A percentile compares a stretch with the other conserved stretches of the same genome.
phyloP scores from a whole-genome alignment of 78 protist genomes.

The Creolimax fragrantissima region DNA sequence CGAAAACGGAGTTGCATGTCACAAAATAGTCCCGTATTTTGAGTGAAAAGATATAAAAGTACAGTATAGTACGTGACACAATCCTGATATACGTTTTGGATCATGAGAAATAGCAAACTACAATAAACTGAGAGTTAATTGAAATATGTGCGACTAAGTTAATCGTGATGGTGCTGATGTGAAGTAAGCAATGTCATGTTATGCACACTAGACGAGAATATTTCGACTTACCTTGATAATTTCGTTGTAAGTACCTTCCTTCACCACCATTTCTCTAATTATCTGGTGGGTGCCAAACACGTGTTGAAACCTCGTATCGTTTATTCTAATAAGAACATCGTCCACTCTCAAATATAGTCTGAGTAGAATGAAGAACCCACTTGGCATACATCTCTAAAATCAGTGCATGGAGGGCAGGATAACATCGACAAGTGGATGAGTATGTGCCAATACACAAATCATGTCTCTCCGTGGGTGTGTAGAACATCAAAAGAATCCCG shows the following conservation, averaged over 20 bases:
- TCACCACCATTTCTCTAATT: background rate
- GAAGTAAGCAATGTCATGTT: too few species aligned
- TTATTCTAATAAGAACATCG: background rate
- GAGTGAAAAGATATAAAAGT: background rate
- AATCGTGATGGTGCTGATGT: too few species aligned
- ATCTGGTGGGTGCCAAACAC: background rate
- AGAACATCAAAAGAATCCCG: too few species aligned
- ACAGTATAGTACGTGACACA: background rate
- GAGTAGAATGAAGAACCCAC: background rate
- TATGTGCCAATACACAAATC: too few species aligned
- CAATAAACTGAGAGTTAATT: too few species aligned
- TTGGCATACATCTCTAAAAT: background rate
- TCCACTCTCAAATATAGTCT: background rate
- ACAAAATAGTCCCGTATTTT: background rate
- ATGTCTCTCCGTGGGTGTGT: too few species aligned
- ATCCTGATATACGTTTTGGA: background rate
- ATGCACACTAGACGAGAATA: background rate
- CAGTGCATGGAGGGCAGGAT: background rate
- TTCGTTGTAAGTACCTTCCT: background rate
- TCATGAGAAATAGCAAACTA: background rate
- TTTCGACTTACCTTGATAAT: background rate
- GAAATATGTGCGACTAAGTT: too few species aligned
- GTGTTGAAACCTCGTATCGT: background rate
- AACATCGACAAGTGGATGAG: too few species aligned
- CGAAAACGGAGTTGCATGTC: background rate